Evolutionary conservation across 179 eudicot species (phyloP).

Genomic region (Beta corolliflora): DNA sequence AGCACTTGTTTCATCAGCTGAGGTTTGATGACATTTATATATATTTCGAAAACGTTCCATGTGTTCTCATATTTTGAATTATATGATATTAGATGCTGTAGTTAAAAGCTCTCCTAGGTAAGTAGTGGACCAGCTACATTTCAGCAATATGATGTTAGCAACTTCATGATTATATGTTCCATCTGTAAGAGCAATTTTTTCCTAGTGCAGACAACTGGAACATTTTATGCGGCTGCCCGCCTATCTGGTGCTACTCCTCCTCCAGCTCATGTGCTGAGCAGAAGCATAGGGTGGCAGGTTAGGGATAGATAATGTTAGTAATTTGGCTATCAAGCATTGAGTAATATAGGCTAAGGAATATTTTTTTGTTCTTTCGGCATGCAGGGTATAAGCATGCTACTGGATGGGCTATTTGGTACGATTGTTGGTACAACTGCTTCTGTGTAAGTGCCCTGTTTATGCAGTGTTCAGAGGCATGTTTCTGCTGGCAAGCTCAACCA

Average conservation of each 20-base stretch:
- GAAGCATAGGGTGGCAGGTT: conserved; percentile 98
- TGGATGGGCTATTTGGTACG: conserved; percentile 87
- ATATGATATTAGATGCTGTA: not conserved
- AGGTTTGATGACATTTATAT: conserved; percentile 47
- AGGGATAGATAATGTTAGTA: not conserved
- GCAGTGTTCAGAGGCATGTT: not conserved
- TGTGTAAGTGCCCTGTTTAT: conserved; percentile 55
- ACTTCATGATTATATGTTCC: not conserved
- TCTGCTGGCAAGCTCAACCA: not conserved
- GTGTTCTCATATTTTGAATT: not conserved
- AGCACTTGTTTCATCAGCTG: conserved; percentile 87
- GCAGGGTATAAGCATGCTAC: conserved; percentile 88
- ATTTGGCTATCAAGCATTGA: conserved; percentile 2
- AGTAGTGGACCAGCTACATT: not conserved
- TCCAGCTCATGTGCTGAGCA: conserved; percentile 79
- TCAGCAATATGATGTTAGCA: not conserved
- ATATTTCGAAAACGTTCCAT: not conserved
- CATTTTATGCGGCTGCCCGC: conserved; percentile 85
- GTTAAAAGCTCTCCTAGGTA: not conserved
- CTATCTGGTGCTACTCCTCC: conserved; percentile 96
- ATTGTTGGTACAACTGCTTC: conserved; percentile 82
- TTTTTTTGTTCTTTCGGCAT: conserved; percentile 12
- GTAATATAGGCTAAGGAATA: not conserved
- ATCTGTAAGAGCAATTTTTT: not conserved
- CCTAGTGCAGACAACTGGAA: conserved; percentile 77